Conservation (phyloP, 352 stramenopile species). For the Globisporangium viniferum region DNA sequence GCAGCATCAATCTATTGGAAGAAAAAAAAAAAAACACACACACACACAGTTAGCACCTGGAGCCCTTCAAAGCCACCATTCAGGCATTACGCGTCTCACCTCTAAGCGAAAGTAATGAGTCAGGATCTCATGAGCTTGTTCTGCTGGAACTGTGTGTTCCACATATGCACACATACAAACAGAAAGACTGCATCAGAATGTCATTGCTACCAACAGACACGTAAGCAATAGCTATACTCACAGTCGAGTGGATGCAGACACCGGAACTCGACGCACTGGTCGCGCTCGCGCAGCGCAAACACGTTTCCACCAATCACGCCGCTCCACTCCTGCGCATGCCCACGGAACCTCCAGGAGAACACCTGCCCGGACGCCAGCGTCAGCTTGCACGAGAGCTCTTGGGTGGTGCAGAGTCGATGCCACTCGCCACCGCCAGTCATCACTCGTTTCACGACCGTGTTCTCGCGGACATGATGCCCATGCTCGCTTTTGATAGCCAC, state of each 20-base stretch:
- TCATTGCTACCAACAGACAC: not conserved
- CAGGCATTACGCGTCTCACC: conserved; percentile 14
- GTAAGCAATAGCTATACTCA: conserved; percentile 13
- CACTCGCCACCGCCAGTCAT: conserved; percentile 26
- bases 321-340: conserved; percentile 32
- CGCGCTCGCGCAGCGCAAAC: conserved; percentile 46
- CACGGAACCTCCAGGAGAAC: conserved; percentile 35
- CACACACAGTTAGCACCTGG: not conserved
- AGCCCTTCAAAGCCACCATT: not conserved
- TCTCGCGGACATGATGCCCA: not conserved
- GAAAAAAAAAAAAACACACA: not conserved
- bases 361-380: conserved; percentile 53
- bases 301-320: conserved; percentile 48
- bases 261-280: conserved; percentile 41
- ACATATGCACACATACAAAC: not conserved
- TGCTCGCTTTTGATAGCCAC: not conserved
- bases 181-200: not conserved
- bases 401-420: conserved; percentile 33
- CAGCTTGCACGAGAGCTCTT: conserved; percentile 42
- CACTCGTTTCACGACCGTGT: not conserved
- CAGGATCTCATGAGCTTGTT: conserved; percentile 53
- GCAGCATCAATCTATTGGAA: conserved; percentile 19
- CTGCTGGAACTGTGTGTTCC: conserved; percentile 22
- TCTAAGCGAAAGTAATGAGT: conserved; percentile 90
- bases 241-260: conserved; percentile 62